Evolutionary conservation across 805 yeast species (phyloP), one percentile per base, ranked within the genome.

Genomic region (Ogataea minuta): DNA sequence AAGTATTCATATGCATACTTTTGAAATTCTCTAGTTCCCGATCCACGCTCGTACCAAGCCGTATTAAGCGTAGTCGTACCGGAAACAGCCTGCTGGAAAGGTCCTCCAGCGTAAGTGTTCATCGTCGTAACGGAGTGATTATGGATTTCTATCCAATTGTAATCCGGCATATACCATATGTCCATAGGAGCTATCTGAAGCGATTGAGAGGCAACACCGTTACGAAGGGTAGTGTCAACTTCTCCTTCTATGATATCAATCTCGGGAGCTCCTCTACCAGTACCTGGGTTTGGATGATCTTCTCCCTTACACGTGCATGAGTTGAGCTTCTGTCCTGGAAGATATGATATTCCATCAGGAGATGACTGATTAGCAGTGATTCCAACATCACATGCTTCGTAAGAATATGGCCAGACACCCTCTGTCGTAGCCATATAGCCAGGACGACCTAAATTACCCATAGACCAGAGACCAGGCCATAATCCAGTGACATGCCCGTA

Each of bases 381-480:
- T 50, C 98, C 98, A 2, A 90, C 89, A 67, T 90, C 96, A 64
- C 97, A 90, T 3, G 77, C 60, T 24, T 83, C 82, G 60, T 90
- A 90, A 2, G 91, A 71, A 56, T 89, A 90, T 4, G 98, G 97
- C 98, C 98, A 90, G 19, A 85, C 82, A 44, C 97, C 97, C 17
- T 90, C 95, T 2, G 96, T 79, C 3, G 91, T 71, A 5, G 95
- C 87, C 67, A 78, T 64, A 57, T 77, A 90, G 9, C 98, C 98
- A 0, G 97, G 95, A 52, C 97, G 77, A 19, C 84, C 98, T 49
- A 90, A 70, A 56, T 90, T 90, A 31, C 97, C 97, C 79, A 90
- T 71, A 4, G 96, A 75, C 97, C 97, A 90, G 42, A 87, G 53
- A 71, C 96, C 98, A 1, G 98, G 97, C 98, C 98, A 90, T 48